Evolutionary conservation across 169 alveolate species (phyloP).

Genomic region (Cryptosporidium baileyi): DNA sequence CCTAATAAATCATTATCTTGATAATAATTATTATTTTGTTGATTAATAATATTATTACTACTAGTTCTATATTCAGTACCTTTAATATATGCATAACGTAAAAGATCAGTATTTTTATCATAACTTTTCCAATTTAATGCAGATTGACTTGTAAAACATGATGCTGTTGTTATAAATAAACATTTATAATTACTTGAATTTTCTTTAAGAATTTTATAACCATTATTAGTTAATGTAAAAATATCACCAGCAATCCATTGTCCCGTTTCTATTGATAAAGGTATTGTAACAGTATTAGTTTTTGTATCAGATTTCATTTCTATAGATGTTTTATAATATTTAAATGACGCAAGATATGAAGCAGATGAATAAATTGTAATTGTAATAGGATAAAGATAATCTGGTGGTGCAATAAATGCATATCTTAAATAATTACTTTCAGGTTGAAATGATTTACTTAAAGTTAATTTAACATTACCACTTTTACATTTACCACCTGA

Average conservation of each 20-base stretch:
- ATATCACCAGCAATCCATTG: slow-evolving; percentile 68
- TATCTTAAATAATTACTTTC: slow-evolving; percentile 48
- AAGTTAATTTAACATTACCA: not conserved
- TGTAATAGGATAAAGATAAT: slow-evolving; percentile 17
- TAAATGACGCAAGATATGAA: slow-evolving; percentile 17
- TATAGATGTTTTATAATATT: not conserved
- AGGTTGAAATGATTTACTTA: slow-evolving; percentile 11
- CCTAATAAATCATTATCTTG: not conserved
- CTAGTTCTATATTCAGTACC: not conserved
- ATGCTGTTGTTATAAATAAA: not conserved
- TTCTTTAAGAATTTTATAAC: slow-evolving; percentile 22
- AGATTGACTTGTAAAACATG: not conserved
- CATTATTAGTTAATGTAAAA: slow-evolving; percentile 1
- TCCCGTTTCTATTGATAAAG: slow-evolving; percentile 12
- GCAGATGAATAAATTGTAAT: slow-evolving; percentile 52
- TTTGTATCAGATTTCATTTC: slow-evolving; percentile 4
- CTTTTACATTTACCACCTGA: slow-evolving; percentile 53
- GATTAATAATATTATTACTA: not conserved
- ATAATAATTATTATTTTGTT: not conserved
- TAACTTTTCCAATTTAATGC: not conserved
- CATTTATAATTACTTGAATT: slow-evolving; percentile 3
- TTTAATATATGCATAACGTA: slow-evolving; percentile 4
- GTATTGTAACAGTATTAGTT: not conserved
- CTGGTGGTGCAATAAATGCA: slow-evolving; percentile 57
- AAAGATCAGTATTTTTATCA: not conserved